These are phyloP conservation scores for Globomyces sp. DNA, from an alignment of 371 early-diverging fungal species.

Conservation along the genomic window DNA sequence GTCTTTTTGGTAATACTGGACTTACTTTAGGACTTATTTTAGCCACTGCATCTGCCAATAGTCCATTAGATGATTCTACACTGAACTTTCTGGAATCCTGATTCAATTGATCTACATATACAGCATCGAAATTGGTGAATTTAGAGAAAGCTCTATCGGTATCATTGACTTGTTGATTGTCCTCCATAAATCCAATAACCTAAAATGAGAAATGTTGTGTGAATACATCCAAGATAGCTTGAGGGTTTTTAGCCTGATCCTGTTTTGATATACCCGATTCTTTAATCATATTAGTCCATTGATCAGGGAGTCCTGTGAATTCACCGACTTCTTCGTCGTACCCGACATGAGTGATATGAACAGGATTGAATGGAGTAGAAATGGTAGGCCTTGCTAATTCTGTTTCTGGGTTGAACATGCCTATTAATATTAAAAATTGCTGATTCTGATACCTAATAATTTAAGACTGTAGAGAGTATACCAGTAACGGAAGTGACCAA, in stretches of 20 bases:
- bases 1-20: slow-evolving; percentile 13
- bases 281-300: slow-evolving; percentile 89
- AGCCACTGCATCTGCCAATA: background rate
- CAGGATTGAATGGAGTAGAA: slow-evolving; percentile 93
- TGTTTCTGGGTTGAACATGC: slow-evolving; percentile 34
- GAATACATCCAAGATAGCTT: slow-evolving; percentile 82
- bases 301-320: slow-evolving; percentile 81
- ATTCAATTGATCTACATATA: background rate
- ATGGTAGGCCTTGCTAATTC: slow-evolving; percentile 50
- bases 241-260: slow-evolving; percentile 93
- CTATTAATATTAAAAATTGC: slow-evolving; percentile 17
- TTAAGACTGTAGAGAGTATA: background rate
- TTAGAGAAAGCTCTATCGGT: slow-evolving; percentile 57
- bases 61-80: too few species aligned
- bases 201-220: too few species aligned
- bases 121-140: slow-evolving; percentile 58
- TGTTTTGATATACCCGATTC: slow-evolving; percentile 93
- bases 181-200: slow-evolving; percentile 87
- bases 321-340: slow-evolving; percentile 51
- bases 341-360: slow-evolving; percentile 85
- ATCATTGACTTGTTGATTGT: slow-evolving; percentile 55
- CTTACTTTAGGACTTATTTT: background rate
- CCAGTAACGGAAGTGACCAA: slow-evolving; percentile 15
- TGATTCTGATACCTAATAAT: too few species aligned
- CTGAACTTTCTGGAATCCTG: background rate